Evolutionary conservation across 306 rosid species (phyloP), one percentile per base, ranked within the genome.

Genomic region (Ormosia semicastrata): DNA sequence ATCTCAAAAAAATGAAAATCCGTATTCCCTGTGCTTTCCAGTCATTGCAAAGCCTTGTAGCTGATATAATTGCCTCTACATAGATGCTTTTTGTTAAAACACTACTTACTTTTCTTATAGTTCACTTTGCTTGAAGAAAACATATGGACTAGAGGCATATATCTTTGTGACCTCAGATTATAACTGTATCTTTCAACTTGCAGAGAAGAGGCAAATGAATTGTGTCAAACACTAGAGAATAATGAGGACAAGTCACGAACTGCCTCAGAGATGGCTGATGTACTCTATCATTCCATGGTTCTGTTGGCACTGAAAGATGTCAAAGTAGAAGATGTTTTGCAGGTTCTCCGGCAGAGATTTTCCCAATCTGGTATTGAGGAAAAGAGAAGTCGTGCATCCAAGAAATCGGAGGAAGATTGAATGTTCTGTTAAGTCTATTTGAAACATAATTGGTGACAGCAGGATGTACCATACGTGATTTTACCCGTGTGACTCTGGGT

Each of bases 221-320:
- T 92, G 80, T 93, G 97, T 83, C 88, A 82, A 85, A 93, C 98
- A 57, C 80, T 93, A 7, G 96, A 93, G 88, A 85, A 90, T 44
- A 85, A 81, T 2, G 98, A 93, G 88, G 91, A 86, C 68, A 88
- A 81, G 84, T 79, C 89, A 24, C 91, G 89, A 1, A 75, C 91
- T 68, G 94, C 97, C 9, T 93, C 97, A 7, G 98, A 93, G 89
- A 89, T 90, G 92, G 98, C 90, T 24, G 97, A 95, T 81, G 90
- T 95, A 66, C 83, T 92, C 58, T 95, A 93, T 43, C 99, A 95
- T 76, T 82, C 91, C 68, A 89, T 93, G 94, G 98, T 92, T 86
- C 78, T 92, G 46, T 71, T 93, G 72, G 92, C 93, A 39, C 46
- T 67, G 10, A 86, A 87, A 85, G 97, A 80, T 73, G 99, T 90